Conservation (phyloP, 108 stramenopile species). For the Fragilariopsis cylindrus region DNA sequence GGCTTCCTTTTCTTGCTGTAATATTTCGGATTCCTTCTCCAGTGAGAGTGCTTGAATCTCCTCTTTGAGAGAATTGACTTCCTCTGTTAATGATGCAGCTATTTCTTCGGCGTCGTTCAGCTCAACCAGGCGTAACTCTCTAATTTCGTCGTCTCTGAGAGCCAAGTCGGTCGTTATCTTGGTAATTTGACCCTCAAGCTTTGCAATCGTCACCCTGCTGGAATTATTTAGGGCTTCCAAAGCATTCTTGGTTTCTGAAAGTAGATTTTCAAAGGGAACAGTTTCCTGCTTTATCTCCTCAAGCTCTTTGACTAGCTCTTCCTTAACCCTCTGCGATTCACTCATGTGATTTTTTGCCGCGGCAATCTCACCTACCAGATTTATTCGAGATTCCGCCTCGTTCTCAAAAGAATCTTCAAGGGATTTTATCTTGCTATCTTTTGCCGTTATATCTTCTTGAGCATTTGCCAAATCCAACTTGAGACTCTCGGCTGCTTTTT, state of each 20-base stretch:
- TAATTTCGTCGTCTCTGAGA: constrained; percentile 34
- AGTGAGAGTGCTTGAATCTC: not conserved
- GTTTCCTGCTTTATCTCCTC: constrained; percentile 2
- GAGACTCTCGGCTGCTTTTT: not conserved
- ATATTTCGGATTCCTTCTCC: constrained; percentile 13
- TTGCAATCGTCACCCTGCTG: not conserved
- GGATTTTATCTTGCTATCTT: not conserved
- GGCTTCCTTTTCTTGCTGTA: constrained; percentile 11
- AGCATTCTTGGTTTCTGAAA: constrained; percentile 9
- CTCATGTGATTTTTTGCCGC: not conserved
- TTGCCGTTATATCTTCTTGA: not conserved
- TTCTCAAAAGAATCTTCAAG: constrained; percentile 2
- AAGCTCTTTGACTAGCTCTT: not conserved
- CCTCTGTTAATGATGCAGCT: constrained; percentile 9
- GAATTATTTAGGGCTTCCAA: not conserved
- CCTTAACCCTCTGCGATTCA: not conserved
- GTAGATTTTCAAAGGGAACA: not conserved
- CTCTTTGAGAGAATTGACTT: constrained; percentile 8
- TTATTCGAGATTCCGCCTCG: not conserved
- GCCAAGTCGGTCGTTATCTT: constrained; percentile 21
- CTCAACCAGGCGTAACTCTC: constrained; percentile 30
- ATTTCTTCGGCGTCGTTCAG: constrained; percentile 33
- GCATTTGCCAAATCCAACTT: not conserved
- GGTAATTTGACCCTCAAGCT: constrained; percentile 11
- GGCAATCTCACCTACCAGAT: not conserved